Evolutionary conservation across 306 rosid genomes (phyloP), one percentile per base, ranked within the genome.

Genomic region (Urtica urens): DNA sequence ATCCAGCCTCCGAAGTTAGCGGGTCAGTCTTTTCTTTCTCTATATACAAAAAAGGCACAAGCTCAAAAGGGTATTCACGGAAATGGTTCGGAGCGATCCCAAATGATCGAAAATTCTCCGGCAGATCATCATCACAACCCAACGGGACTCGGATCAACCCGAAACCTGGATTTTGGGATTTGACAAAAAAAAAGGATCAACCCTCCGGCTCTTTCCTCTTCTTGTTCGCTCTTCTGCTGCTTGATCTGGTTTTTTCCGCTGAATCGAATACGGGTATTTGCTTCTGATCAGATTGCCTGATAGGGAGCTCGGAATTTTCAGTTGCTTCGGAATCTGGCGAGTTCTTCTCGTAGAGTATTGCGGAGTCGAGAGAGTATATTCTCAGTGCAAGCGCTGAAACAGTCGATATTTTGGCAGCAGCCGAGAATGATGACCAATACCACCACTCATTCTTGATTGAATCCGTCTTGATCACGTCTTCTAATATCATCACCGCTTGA

Each of bases 361-460:
- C 93, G 8, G 94, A 77, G 78, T 92, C 99, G 46, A 92, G 96
- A 56, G 99, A 66, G 74, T 79, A 86, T 58, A 92, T 73, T 14
- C 96, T 85, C 22, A 92, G 79, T 37, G 99, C 82, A 48, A 92
- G 96, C 59, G 99, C 58, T 47, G 99, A 73, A 52, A 85, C 47
- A 2, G 93, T 82, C 23, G 99, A 77, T 57, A 75, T 77, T 69
- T 75, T 80, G 56, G 87, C 93, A 21, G 99, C 96, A 63, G 94
- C 99, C 14, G 99, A 77, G 67, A 73, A 83, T 38, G 99, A 85
- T 18, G 99, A 92, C 99, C 99, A 92, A 70, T 92, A 92, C 96
- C 96, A 92, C 99, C 99, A 92, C 55, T 79, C 96, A 82, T 79
- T 92, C 73, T 73, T 80, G 16, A 92, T 75, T 75, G 79, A 76